phyloP scores from a whole-genome alignment of 2,329 filamentous ascomycete species.

The Aspergillus arachidicola region DNA sequence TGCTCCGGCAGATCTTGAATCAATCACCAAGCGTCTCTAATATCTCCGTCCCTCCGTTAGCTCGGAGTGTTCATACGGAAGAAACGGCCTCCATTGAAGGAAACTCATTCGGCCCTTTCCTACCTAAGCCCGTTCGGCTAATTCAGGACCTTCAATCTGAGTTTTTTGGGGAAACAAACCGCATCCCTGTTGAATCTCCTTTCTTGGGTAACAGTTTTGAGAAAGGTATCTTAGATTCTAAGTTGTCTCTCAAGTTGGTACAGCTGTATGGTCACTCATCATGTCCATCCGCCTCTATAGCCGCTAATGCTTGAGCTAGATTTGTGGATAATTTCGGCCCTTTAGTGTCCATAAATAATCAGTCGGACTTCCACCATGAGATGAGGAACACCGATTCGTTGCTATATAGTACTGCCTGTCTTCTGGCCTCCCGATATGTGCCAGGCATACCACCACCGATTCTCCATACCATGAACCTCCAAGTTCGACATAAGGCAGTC shows the following conservation, averaged over 20 bases:
- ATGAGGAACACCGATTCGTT: slow-evolving; percentile 29
- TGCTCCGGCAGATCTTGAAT: slow-evolving; percentile 36
- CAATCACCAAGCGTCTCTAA: slow-evolving; percentile 24
- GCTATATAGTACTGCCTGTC: slow-evolving; percentile 37
- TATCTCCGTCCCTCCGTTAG: slow-evolving; percentile 21
- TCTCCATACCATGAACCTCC: slow-evolving; percentile 32
- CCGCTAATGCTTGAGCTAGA: slow-evolving; percentile 18
- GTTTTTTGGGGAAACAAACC: slow-evolving; percentile 31
- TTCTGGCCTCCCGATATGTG: slow-evolving; percentile 36
- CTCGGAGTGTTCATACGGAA: slow-evolving; percentile 27
- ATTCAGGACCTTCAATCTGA: slow-evolving; percentile 37
- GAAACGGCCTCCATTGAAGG: slow-evolving; percentile 26
- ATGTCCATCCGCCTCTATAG: not conserved
- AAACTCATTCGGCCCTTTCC: slow-evolving; percentile 22
- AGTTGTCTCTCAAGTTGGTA: slow-evolving; percentile 34
- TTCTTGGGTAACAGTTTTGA: slow-evolving; percentile 29
- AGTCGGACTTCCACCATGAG: slow-evolving; percentile 30
- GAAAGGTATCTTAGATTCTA: slow-evolving; percentile 33
- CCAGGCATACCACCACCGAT: slow-evolving; percentile 32
- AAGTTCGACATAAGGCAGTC: slow-evolving; percentile 34
- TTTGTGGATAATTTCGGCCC: slow-evolving; percentile 37
- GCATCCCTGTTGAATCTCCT: slow-evolving; percentile 25
- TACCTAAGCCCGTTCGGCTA: slow-evolving; percentile 34
- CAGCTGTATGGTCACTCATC: slow-evolving; percentile 28
- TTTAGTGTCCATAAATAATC: slow-evolving; percentile 34